Evolutionary conservation across 768 basidiomycete species (phyloP).

Genomic region (Boletus eberwhitei): DNA sequence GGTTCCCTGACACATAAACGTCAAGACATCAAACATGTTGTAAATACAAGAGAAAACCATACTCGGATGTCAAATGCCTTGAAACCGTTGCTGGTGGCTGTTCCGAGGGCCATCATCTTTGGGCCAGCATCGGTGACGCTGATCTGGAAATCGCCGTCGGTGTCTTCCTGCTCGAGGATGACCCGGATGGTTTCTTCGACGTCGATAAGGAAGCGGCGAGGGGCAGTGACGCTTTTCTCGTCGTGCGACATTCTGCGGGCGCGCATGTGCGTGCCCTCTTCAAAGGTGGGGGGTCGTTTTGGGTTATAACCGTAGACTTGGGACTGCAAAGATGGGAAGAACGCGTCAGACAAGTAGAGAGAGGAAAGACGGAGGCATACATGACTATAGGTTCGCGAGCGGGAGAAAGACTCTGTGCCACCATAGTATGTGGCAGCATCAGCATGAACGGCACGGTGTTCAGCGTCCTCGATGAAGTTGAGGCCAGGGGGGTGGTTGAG

Average conservation of each 20-base stretch:
- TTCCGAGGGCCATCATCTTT: slow-evolving; percentile 93
- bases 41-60: slow-evolving; percentile 23
- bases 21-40: slow-evolving; percentile 7
- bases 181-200: slow-evolving; percentile 98
- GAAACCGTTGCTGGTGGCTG: slow-evolving; percentile 96
- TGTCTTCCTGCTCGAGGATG: slow-evolving; percentile 96
- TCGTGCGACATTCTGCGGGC: slow-evolving; percentile 88
- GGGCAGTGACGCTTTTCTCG: slow-evolving; percentile 75
- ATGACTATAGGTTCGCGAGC: slow-evolving; percentile 84
- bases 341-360: slow-evolving; percentile 15
- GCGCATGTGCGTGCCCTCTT: slow-evolving; percentile 71
- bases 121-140: slow-evolving; percentile 95
- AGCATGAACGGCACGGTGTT: slow-evolving; percentile 46
- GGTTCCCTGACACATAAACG: slow-evolving; percentile 62
- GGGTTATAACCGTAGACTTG: slow-evolving; percentile 72
- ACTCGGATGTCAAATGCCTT: slow-evolving; percentile 96
- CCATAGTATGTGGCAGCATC: slow-evolving; percentile 86
- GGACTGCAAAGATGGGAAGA: slow-evolving; percentile 41
- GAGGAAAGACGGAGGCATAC: slow-evolving; percentile 41
- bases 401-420: slow-evolving; percentile 70
- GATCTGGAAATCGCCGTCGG: slow-evolving; percentile 95
- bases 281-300: slow-evolving; percentile 66
- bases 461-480: slow-evolving; percentile 62
- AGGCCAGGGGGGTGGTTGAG: slow-evolving; percentile 63
- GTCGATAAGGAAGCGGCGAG: slow-evolving; percentile 91